These are phyloP conservation scores for Astrothelium macrocarpum DNA, from an alignment of 495 filamentous ascomycete species.

Conservation along the genomic window DNA sequence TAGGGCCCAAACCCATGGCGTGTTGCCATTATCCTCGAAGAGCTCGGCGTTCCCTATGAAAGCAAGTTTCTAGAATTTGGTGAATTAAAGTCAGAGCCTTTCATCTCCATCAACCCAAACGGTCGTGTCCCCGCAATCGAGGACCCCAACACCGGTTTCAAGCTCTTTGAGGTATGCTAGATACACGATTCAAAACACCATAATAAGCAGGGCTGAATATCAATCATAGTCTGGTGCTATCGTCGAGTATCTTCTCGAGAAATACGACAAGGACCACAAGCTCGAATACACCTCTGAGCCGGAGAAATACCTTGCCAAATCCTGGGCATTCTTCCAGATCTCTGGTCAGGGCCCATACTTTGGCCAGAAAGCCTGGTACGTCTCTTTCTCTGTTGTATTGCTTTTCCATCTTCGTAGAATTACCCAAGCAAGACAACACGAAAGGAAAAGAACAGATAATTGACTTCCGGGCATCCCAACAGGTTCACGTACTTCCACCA, in stretches of 20 bases:
- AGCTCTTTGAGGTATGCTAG: conserved; percentile 31
- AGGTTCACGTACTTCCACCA: conserved; percentile 39
- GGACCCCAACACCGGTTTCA: conserved; percentile 36
- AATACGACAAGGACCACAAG: conserved; percentile 26
- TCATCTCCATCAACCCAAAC: conserved; percentile 31
- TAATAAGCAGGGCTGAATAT: background rate
- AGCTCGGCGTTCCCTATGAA: conserved; percentile 23
- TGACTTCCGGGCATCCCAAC: background rate
- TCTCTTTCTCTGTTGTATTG: background rate
- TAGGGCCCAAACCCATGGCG: conserved; percentile 18
- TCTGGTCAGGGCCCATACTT: conserved; percentile 35
- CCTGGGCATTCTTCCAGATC: conserved; percentile 39
- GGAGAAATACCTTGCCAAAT: conserved; percentile 28
- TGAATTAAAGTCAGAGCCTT: conserved; percentile 17
- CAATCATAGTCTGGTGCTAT: conserved; percentile 25
- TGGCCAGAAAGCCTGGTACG: conserved; percentile 30
- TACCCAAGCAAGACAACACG: too few relatives aligned
- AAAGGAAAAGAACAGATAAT: too few relatives aligned
- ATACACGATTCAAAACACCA: background rate
- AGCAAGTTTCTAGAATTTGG: conserved; percentile 7
- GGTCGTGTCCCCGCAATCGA: conserved; percentile 33
- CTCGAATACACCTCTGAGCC: conserved; percentile 21
- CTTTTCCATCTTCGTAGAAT: background rate
- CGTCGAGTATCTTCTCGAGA: conserved; percentile 28
- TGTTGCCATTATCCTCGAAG: conserved; percentile 22